These are phyloP conservation scores for Allantophomopsis lycopodina DNA, from an alignment of 2,329 filamentous ascomycete species.

Conservation along the genomic window DNA sequence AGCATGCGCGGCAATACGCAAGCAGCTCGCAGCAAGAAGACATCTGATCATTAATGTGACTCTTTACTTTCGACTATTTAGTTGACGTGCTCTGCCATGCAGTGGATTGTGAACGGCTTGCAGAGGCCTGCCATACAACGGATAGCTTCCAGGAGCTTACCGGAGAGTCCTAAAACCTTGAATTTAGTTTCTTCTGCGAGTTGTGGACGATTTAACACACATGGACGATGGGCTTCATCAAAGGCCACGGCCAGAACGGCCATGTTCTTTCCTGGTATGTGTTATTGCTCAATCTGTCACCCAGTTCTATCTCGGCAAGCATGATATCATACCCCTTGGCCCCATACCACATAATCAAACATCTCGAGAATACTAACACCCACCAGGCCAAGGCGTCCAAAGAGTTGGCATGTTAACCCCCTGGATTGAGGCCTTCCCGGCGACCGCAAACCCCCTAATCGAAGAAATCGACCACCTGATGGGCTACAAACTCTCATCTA, in stretches of 20 bases:
- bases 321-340: not conserved
- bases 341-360: not conserved
- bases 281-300: not conserved
- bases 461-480: constrained; percentile 76
- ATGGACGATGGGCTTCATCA: constrained; percentile 11
- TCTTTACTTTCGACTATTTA: too few species aligned
- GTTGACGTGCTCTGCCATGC: too few species aligned
- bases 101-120: too few species aligned
- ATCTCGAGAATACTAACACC: not conserved
- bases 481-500: constrained; percentile 57
- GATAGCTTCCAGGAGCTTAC: too few species aligned
- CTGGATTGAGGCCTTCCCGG: constrained; percentile 78
- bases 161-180: too few species aligned
- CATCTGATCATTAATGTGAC: too few species aligned
- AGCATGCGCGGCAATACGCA: too few species aligned
- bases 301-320: not conserved
- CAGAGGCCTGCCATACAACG: too few species aligned
- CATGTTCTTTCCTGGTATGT: constrained; percentile 22
- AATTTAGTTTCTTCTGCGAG: too few species aligned
- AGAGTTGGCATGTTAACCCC: constrained; percentile 76
- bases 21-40: too few species aligned
- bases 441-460: constrained; percentile 60
- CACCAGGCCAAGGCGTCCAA: constrained; percentile 72
- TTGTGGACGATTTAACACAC: not conserved
- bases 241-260: constrained; percentile 18